Evolutionary conservation across 2,329 filamentous ascomycete genomes (phyloP), one percentile per base, ranked within the genome.

Genomic region (Alternaria sp.): DNA sequence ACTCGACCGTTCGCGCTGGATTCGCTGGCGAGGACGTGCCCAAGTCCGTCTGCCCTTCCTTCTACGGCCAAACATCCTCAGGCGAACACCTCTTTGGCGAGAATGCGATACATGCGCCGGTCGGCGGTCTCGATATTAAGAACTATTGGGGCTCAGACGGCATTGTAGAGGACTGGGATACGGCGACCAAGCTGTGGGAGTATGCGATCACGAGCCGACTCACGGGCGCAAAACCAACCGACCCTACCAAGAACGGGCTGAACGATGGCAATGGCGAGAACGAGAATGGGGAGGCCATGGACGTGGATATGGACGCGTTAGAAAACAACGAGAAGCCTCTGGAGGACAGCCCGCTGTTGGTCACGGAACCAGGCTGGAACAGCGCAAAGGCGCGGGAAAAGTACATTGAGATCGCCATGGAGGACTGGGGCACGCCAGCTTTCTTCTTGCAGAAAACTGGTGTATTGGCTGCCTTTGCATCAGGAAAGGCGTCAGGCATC

Each of bases 21-120:
- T 99, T 98, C 77, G 96, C 96, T 12, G 96, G 96, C 77, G 96
- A 99, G 87, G 96, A 99, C 82, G 91, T 93, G 1, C 96, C 96
- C 72, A 98, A 98, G 84, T 93, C 93, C 28, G 90, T 98, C 61
- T 87, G 97, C 62, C 94, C 95, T 26, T 96, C 93, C 47, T 93
- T 91, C 83, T 99, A 99, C 82, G 94, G 92, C 65, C 74, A 80
- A 17, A 81, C 83, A 66, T 83, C 83, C 59, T 81, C 80, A 60
- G 81, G 85, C 47, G 84, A 85, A 67, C 81, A 85, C 30, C 80
- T 96, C 62, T 98, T 94, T 74, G 96, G 96, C 82, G 96, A 99
- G 79, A 95, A 97, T 80, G 90, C 91, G 69, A 90, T 97, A 66
- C 89, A 92, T 75, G 89, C 92, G 49, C 92, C 94, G 13, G 88